phyloP scores from a whole-genome alignment of 192 early-diverging fungal species.

The Podila clonocystis region DNA sequence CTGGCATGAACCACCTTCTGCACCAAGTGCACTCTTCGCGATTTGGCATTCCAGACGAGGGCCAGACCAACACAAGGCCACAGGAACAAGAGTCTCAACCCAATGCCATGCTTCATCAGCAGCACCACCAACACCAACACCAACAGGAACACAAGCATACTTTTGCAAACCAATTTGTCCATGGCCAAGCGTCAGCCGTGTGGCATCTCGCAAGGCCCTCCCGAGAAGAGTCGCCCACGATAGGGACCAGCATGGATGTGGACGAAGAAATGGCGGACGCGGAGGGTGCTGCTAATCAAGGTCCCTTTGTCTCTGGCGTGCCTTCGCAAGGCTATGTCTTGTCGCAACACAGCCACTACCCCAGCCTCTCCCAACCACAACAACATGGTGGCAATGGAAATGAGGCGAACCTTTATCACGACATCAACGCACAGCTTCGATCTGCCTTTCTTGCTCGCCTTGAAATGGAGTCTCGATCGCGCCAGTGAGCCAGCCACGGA shows the following conservation, averaged over 20 bases:
- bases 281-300: background rate
- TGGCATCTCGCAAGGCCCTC: conserved; percentile 22
- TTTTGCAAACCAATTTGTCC: background rate
- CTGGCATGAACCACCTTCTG: conserved; percentile 36
- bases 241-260: conserved; percentile 49
- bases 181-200: conserved; percentile 7
- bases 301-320: background rate
- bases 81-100: background rate
- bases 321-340: conserved; percentile 4
- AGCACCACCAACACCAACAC: conserved; percentile 1
- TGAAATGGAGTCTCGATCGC: conserved; percentile 24
- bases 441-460: conserved; percentile 27
- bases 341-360: background rate
- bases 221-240: conserved; percentile 28
- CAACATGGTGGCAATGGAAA: background rate
- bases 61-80: background rate
- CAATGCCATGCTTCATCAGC: background rate
- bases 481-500: background rate
- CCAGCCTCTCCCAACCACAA: background rate
- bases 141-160: background rate
- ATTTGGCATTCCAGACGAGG: conserved; percentile 33
- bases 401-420: conserved; percentile 15
- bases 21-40: conserved; percentile 29
- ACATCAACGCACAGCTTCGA: conserved; percentile 47
- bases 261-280: conserved; percentile 47